Evolutionary conservation across 176 grass and related monocot genomes (phyloP).

Genomic region (Zea luxurians): DNA sequence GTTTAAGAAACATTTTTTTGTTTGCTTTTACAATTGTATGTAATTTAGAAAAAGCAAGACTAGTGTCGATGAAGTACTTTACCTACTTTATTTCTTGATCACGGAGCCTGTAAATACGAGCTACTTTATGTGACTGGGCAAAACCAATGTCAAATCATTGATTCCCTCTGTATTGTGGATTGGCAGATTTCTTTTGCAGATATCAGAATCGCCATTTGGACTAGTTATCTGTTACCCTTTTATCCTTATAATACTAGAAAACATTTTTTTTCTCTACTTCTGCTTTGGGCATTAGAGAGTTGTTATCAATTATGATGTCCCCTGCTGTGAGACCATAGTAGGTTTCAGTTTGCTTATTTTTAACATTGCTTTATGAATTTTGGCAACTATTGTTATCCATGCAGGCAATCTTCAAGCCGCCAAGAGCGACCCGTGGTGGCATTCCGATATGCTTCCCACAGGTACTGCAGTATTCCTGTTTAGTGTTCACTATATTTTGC

Average conservation of each 20-base stretch:
- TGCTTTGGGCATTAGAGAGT: background rate
- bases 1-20: background rate
- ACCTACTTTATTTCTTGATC: background rate
- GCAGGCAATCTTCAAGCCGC: slow-evolving; percentile 44
- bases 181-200: background rate
- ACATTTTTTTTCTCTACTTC: background rate
- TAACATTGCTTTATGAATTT: background rate
- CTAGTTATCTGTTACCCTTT: background rate
- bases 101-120: background rate
- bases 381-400: background rate
- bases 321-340: background rate
- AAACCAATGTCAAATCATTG: background rate
- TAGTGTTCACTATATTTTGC: background rate
- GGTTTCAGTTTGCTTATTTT: background rate
- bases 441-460: slow-evolving; percentile 53
- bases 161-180: background rate
- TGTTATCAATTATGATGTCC: background rate
- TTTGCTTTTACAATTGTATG: background rate
- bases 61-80: background rate
- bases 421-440: slow-evolving; percentile 34
- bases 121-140: background rate
- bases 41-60: background rate
- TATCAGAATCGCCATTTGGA: background rate
- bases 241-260: background rate
- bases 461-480: slow-evolving; percentile 12